Evolutionary conservation across 768 basidiomycete species (phyloP).

Genomic region (Pleurotus giganteus): DNA sequence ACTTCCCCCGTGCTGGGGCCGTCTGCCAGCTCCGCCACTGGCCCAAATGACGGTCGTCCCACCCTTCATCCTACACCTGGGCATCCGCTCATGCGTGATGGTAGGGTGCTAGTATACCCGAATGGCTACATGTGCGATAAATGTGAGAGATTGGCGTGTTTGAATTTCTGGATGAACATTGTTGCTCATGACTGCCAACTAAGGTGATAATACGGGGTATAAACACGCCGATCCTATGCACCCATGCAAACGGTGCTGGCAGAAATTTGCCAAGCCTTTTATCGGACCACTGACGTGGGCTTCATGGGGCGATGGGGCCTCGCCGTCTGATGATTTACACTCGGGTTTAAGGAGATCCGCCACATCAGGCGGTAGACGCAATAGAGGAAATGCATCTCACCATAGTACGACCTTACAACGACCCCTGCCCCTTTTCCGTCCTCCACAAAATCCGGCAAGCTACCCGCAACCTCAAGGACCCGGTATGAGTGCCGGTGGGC

Average conservation of each 20-base stretch:
- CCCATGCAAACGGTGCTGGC: conserved; percentile 77
- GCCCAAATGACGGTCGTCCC: conserved; percentile 55
- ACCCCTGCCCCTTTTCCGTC: conserved; percentile 29
- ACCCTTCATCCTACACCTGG: conserved; percentile 64
- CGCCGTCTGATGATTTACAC: conserved; percentile 7
- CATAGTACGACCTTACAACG: conserved; percentile 30
- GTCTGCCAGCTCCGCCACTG: not conserved
- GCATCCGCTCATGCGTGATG: conserved; percentile 61
- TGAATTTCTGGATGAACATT: conserved; percentile 1
- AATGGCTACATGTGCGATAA: conserved; percentile 59
- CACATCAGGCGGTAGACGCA: not conserved
- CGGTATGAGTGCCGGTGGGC: conserved; percentile 2
- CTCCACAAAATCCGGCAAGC: conserved; percentile 19
- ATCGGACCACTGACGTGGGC: conserved; percentile 57
- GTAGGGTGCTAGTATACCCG: conserved; percentile 70
- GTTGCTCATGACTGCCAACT: not conserved
- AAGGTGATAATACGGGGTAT: conserved; percentile 76
- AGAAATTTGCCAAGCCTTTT: conserved; percentile 61
- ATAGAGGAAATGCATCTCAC: not conserved
- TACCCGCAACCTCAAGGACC: conserved; percentile 13
- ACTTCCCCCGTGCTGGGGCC: conserved; percentile 9
- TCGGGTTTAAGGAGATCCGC: not conserved
- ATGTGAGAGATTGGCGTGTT: conserved; percentile 42
- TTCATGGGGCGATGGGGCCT: conserved; percentile 25
- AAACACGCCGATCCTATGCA: conserved; percentile 63